Percentiles rank a stretch among this genome's conserved stretches.
phyloP scores from a whole-genome alignment of 495 filamentous ascomycete genomes.

The Amorphotheca resinae region DNA sequence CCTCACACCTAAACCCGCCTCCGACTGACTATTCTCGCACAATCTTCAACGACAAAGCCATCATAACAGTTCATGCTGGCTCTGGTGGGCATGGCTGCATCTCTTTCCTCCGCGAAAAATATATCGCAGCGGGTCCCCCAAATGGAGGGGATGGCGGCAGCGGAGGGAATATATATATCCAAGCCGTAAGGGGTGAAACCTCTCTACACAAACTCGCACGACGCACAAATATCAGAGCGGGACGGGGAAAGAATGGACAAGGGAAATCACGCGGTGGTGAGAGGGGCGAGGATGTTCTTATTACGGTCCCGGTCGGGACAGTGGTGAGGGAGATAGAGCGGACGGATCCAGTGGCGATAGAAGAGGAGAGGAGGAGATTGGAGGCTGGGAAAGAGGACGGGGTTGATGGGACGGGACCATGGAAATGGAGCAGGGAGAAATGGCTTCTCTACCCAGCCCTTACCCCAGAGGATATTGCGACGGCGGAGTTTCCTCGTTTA shows the following conservation, averaged over 20 bases:
- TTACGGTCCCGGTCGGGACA: conserved; percentile 87
- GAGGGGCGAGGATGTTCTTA: conserved; percentile 73
- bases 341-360: conserved; percentile 63
- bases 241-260: conserved; percentile 70
- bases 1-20: conserved; percentile 58
- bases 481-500: conserved; percentile 44
- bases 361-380: conserved; percentile 28
- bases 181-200: conserved; percentile 80
- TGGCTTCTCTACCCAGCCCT: conserved; percentile 78
- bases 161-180: conserved; percentile 88
- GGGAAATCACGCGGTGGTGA: conserved; percentile 70
- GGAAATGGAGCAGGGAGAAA: conserved; percentile 42
- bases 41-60: conserved; percentile 77
- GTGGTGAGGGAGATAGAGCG: conserved; percentile 72
- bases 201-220: conserved; percentile 86
- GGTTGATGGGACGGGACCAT: conserved; percentile 5
- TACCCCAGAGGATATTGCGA: conserved; percentile 51
- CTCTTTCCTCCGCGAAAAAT: conserved; percentile 85
- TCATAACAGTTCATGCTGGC: conserved; percentile 62
- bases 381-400: conserved; percentile 27
- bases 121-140: conserved; percentile 74
- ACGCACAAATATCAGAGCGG: conserved; percentile 61
- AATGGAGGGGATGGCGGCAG: conserved; percentile 92
- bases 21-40: conserved; percentile 72
- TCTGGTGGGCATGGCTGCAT: conserved; percentile 83